phyloP scores from a whole-genome alignment of 805 yeast genomes.

The Torulaspora delbrueckii region DNA sequence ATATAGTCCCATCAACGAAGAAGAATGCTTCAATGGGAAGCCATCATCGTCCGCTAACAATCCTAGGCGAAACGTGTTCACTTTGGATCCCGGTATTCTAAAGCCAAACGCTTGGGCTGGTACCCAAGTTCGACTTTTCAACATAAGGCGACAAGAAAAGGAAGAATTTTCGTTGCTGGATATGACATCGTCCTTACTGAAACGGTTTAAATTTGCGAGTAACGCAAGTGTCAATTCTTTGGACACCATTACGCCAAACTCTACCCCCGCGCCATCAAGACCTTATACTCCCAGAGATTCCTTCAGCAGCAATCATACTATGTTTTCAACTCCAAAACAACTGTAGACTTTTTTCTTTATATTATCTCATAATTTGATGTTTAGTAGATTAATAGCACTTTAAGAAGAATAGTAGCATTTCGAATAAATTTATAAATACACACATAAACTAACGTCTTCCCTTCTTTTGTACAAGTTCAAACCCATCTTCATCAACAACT shows the following conservation, averaged over 20 bases:
- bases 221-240: conserved; percentile 21
- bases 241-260: conserved; percentile 9
- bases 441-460: conserved; percentile 41
- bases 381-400: conserved; percentile 2
- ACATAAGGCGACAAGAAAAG: conserved; percentile 39
- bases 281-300: conserved; percentile 22
- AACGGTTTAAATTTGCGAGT: conserved; percentile 35
- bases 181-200: conserved; percentile 38
- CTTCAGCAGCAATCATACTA: conserved; percentile 8
- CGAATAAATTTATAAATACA: neutral
- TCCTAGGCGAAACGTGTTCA: conserved; percentile 15
- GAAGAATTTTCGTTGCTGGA: conserved; percentile 41
- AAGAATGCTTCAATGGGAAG: conserved; percentile 10
- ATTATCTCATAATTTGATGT: conserved; percentile 2
- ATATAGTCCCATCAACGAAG: conserved; percentile 19
- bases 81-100: conserved; percentile 31
- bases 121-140: conserved; percentile 48
- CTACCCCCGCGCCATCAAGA: conserved; percentile 16
- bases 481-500: conserved; percentile 88
- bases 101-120: conserved; percentile 49
- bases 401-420: neutral
- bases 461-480: conserved; percentile 76
- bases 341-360: conserved; percentile 4
- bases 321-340: conserved; percentile 14
- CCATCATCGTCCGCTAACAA: conserved; percentile 5